Evolutionary conservation across 495 filamentous ascomycete genomes (phyloP), one percentile per base, ranked within the genome.

Genomic region (Podospora anserina): DNA sequence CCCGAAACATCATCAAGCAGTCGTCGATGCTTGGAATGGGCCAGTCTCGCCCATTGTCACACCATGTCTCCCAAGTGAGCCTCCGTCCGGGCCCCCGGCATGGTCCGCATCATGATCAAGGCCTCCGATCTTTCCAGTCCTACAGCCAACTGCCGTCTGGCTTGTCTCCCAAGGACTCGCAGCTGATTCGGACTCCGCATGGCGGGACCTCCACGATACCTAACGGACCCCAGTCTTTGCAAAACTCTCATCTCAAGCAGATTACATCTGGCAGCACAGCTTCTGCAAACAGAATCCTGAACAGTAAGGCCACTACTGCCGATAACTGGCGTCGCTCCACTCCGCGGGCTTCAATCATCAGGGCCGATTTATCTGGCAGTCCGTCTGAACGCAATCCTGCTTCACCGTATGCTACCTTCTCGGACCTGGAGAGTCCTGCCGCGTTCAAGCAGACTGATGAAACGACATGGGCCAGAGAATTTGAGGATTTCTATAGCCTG

Each of bases 401-500:
- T 49, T 49, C 39, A 11, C 5, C 39, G 5, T 49, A 3, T 49
- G 39, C 5, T 49, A 65, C 67, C 23, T 57, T 62, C 32, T 67
- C 65, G 3, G 23, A 32, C 13, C 13, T 39, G 1, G 9, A 62
- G 55, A 30, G 27, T 64, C 56, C 64, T 0, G 32, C 61, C 7
- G 30, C 39, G 60, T 20, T 59, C 49, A 32, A 57, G 18, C 66
- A 65, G 20, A 28, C 54, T 19, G 60, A 64, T 2, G 19, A 13
- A 16, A 0, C 56, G 19, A 57, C 28, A 28, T 73, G 69, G 69
- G 44, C 61, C 11, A 69, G 63, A 0, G 54, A 65, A 13, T 70
- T 79, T 44, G 23, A 65, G 6, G 64, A 55, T 16, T 27, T 80
- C 0, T 80, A 71, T 28, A 58, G 57, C 1, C 34, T 77, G 27